Evolutionary conservation across 441 rosid species (phyloP), one percentile per base, ranked within the genome.

Genomic region (Biscutella laevigata): DNA sequence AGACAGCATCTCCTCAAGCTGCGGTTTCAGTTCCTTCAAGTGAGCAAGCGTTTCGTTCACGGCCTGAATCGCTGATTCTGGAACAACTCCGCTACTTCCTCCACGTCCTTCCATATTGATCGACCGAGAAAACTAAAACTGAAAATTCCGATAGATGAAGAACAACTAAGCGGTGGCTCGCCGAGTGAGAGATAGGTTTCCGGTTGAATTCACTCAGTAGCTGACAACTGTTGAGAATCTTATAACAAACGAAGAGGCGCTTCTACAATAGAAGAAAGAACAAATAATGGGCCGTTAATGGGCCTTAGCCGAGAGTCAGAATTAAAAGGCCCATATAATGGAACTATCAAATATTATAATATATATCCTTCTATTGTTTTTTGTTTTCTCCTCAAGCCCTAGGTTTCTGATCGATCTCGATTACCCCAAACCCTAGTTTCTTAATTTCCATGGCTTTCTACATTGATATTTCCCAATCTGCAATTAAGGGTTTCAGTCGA

Each of bases 11-110:
- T 80, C 50, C 8, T 57, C 76, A 62, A 88, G 72, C 50, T 78
- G 86, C 39, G 75, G 67, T 55, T 71, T 70, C 21, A 84, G 59
- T 50, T 71, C 74, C 57, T 79, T 64, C 26, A 82, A 60, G 58
- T 73, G 39, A 4, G 61, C 66, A 20, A 77, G 59, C 29, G 86
- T 82, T 25, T 70, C 55, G 43, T 65, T 80, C 71, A 84, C 95
- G 0, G 99, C 66, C 35, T 81, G 81, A 71, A 79, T 67, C 35
- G 74, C 88, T 6, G 83, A 60, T 49, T 78, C 80, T 30, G 95
- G 95, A 34, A 88, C 71, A 4, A 66, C 58, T 22, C 68, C 40
- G 66, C 61, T 74, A 12, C 62, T 49, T 53, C 40, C 61, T 13
- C 51, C 69, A 0, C 48, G 64, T 49, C 61, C 70, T 53, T 69